Conservation (phyloP, 768 basidiomycete species). For the Trametopsis cervina region DNA sequence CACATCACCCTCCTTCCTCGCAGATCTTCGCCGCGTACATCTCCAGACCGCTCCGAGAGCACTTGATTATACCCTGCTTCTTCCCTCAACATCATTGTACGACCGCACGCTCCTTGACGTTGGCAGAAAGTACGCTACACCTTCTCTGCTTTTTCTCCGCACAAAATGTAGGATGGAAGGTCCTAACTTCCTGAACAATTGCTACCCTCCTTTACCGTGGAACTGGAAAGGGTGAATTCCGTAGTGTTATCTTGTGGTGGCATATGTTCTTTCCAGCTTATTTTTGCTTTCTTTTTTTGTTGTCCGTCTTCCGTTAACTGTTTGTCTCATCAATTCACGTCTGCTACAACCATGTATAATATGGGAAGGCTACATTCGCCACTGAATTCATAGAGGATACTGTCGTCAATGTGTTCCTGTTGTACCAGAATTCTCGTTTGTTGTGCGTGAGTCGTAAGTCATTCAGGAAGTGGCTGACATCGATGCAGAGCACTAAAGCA, state of each 20-base stretch:
- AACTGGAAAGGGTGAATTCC: constrained; percentile 1
- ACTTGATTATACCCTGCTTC: constrained; percentile 1
- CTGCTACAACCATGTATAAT: constrained; percentile 15
- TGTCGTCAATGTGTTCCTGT: background rate
- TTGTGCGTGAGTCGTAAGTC: too few species aligned
- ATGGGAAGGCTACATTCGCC: constrained; percentile 12
- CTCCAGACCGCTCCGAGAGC: constrained; percentile 2
- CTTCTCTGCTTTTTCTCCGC: background rate
- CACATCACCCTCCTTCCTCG: background rate
- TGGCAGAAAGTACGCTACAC: background rate
- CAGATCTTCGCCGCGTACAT: constrained; percentile 1
- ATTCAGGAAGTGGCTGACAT: too few species aligned
- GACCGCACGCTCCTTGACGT: background rate
- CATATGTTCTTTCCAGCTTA: constrained; percentile 10
- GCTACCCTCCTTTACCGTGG: background rate
- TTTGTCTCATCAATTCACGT: constrained; percentile 4
- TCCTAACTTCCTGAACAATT: background rate
- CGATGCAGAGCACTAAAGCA: too few species aligned
- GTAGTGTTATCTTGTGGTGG: constrained; percentile 7
- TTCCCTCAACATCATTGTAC: background rate
- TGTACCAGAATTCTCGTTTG: too few species aligned
- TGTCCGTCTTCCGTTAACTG: constrained; percentile 5
- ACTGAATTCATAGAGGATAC: constrained; percentile 12
- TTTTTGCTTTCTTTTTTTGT: constrained; percentile 2
- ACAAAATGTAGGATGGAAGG: background rate